Evolutionary conservation across 768 basidiomycete species (phyloP).

Genomic region (Antrodiella citrinella): DNA sequence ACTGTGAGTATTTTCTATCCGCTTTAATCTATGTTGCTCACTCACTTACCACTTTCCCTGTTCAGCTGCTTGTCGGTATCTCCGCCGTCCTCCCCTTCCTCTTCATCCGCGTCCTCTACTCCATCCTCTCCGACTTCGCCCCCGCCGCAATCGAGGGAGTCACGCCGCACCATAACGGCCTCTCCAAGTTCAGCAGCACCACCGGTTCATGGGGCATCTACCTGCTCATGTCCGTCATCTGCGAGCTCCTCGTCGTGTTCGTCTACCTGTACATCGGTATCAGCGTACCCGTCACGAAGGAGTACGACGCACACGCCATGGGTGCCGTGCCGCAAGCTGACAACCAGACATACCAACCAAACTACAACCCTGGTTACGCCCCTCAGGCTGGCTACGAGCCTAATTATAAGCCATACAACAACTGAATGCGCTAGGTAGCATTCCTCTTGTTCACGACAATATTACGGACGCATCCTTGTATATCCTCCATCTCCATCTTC

Average conservation of each 20-base stretch:
- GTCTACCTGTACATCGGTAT: conserved; percentile 32
- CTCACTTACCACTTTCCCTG: background rate
- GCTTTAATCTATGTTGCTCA: background rate
- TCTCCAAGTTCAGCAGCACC: conserved; percentile 49
- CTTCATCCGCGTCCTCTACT: conserved; percentile 48
- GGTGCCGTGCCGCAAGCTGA: too few relatives aligned
- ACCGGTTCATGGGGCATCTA: conserved; percentile 52
- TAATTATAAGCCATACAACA: too few relatives aligned
- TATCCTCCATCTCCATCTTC: too few relatives aligned
- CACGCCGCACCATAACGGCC: conserved; percentile 23
- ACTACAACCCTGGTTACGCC: too few relatives aligned
- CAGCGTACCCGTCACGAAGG: too few relatives aligned
- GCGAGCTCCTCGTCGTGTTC: conserved; percentile 46
- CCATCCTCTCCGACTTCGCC: conserved; percentile 51
- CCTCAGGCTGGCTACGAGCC: too few relatives aligned
- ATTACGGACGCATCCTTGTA: too few relatives aligned
- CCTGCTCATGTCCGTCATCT: conserved; percentile 48
- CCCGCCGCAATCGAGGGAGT: conserved; percentile 35
- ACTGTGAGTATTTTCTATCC: conserved; percentile 1
- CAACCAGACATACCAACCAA: too few relatives aligned
- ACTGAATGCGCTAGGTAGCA: too few relatives aligned
- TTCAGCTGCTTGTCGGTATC: conserved; percentile 49
- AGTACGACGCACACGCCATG: too few relatives aligned
- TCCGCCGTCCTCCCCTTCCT: conserved; percentile 52
- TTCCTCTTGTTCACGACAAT: too few relatives aligned